Conservation (phyloP, 306 rosid genomes). For the Ochetophila trinervis region DNA sequence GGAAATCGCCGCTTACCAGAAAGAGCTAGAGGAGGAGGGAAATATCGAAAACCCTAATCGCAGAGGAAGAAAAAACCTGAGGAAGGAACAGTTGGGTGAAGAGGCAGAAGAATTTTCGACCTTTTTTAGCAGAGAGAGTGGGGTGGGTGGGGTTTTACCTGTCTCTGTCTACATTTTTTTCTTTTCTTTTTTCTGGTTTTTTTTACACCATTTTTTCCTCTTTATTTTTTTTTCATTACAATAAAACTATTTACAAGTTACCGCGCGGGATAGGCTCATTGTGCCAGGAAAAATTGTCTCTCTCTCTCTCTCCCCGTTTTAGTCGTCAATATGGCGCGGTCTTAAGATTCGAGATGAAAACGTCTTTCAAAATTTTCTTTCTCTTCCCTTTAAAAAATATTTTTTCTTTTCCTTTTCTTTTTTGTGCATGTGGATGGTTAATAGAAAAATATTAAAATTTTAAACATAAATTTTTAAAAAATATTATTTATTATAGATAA, state of each 20-base stretch:
- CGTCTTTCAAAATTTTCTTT: too few species aligned
- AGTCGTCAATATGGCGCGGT: background rate
- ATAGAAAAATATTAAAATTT: too few species aligned
- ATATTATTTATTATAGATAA: too few species aligned
- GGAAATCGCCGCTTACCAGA: constrained; percentile 32
- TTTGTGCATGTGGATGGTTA: too few species aligned
- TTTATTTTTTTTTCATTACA: background rate
- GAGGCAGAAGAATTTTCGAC: constrained; percentile 24
- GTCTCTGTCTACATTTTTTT: constrained; percentile 22
- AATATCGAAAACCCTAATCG: constrained; percentile 23
- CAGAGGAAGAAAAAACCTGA: constrained; percentile 10
- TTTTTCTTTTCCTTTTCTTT: background rate
- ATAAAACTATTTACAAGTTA: background rate
- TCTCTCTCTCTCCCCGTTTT: background rate
- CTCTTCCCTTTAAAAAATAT: background rate
- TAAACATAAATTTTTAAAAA: too few species aligned
- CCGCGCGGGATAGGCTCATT: background rate
- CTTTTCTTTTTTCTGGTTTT: background rate
- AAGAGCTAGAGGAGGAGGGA: constrained; percentile 7
- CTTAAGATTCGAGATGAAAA: background rate
- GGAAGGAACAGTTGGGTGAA: constrained; percentile 30
- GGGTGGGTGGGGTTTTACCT: constrained; percentile 23
- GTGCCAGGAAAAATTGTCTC: background rate
- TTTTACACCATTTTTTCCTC: background rate
- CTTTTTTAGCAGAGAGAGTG: constrained; percentile 2